Base-by-base conservation (phyloP, 2,329 filamentous ascomycete genomes). In the Aspergillus brasiliensis region DNA sequence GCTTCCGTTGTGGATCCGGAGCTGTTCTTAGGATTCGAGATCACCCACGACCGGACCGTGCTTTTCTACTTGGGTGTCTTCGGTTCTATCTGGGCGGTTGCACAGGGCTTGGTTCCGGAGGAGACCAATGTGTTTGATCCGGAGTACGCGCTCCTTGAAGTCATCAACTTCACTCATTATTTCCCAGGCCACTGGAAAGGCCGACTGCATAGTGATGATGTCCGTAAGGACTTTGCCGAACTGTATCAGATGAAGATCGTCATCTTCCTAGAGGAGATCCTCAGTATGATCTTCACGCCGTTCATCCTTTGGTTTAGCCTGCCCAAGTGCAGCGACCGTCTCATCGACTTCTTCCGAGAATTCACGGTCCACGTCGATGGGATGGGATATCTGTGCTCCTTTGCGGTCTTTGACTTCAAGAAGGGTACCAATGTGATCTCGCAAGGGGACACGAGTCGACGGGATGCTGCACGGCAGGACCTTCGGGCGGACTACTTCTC, bases 351-450 rank as follows among this genome's bases (percentile, higher is more conserved):
- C 77, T 98, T 99, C 81, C 88, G 95, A 40, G 95, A 99, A 73
- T 97, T 98, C 68, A 98, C 95, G 0, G 88, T 99, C 21, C 93
- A 99, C 68, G 94, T 99, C 15, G 95, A 99, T 71, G 95, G 95
- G 0, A 84, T 99, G 37, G 95, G 95, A 21, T 94, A 97, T 66
- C 92, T 98, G 10, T 99, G 95, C 76, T 97, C 94, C 1, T 98
- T 97, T 78, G 95, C 95, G 3, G 92, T 97, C 37, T 99, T 99
- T 70, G 91, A 97, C 64, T 98, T 98, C 79, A 93, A 96, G 75
- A 94, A 92, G 73, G 90, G 88, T 23, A 82, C 88, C 21, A 83
- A 85, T 51, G 83, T 83, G 65, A 77, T 79, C 42, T 75, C 77
- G n/a, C 78, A 78, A 66, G 76, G 77, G 60, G 66, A 76, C 68